Evolutionary conservation across 192 early-diverging fungal genomes (phyloP).

Genomic region (Jimgerdemannia lactiflua): DNA sequence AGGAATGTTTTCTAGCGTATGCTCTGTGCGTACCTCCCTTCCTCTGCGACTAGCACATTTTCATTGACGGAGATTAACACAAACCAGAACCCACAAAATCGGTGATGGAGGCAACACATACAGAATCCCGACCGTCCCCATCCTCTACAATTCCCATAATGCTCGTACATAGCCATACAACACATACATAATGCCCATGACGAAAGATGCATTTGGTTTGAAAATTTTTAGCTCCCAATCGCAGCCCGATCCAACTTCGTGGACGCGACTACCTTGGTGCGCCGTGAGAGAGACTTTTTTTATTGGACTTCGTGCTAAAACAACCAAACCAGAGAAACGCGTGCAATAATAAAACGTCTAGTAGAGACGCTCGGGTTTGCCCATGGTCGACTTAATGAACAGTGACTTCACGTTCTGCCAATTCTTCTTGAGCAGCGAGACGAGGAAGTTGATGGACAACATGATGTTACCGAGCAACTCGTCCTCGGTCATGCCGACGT

Average conservation of each 20-base stretch:
- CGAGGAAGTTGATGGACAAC: conserved; percentile 98
- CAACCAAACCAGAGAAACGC: background rate
- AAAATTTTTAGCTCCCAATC: conserved; percentile 5
- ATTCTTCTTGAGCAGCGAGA: conserved; percentile 97
- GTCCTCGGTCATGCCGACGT: conserved; percentile 94
- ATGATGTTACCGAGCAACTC: conserved; percentile 95
- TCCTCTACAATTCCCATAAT: too few species aligned
- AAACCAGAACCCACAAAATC: too few species aligned
- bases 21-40: too few species aligned
- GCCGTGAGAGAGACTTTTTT: conserved; percentile 3
- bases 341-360: conserved; percentile 37
- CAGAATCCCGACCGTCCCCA: too few species aligned
- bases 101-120: too few species aligned
- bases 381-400: conserved; percentile 98
- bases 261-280: background rate
- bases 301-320: background rate
- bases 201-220: too few species aligned
- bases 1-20: too few species aligned
- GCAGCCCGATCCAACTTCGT: background rate
- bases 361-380: conserved; percentile 88
- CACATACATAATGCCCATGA: too few species aligned
- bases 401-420: conserved; percentile 99
- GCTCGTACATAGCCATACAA: too few species aligned
- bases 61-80: too few species aligned
- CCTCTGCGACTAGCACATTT: too few species aligned